Conservation (phyloP, 2,329 filamentous ascomycete species). For the Arthrobotrys sinensis region DNA sequence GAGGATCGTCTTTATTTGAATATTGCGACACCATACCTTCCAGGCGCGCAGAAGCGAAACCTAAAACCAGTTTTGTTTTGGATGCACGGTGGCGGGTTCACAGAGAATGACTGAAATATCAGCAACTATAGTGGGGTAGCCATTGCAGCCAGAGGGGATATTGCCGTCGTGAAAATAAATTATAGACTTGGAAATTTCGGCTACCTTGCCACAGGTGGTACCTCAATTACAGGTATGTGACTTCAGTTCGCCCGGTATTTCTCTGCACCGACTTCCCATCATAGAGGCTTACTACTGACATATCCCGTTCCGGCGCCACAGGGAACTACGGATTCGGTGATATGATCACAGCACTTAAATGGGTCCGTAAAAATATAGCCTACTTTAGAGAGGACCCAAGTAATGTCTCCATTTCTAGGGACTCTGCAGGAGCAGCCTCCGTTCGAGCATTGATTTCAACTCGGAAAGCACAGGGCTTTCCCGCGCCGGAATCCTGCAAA, state of each 20-base stretch:
- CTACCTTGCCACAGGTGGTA: constrained; percentile 70
- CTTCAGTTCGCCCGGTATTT: background rate
- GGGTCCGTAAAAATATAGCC: constrained; percentile 75
- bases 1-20: background rate
- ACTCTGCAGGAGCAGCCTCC: constrained; percentile 72
- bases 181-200: constrained; percentile 73
- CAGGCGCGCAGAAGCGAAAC: background rate
- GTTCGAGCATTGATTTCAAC: constrained; percentile 64
- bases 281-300: background rate
- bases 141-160: constrained; percentile 72
- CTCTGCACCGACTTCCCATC: background rate
- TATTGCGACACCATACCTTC: constrained; percentile 27
- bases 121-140: constrained; percentile 74
- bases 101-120: constrained; percentile 76
- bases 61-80: constrained; percentile 63
- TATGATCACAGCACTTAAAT: constrained; percentile 74
- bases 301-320: constrained; percentile 58
- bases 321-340: constrained; percentile 75
- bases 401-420: constrained; percentile 76
- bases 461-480: constrained; percentile 24
- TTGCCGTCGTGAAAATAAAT: constrained; percentile 73
- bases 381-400: constrained; percentile 75
- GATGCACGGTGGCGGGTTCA: constrained; percentile 71
- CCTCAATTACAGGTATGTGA: constrained; percentile 64
- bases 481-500: constrained; percentile 30